Conservation (phyloP, 345 rosid genomes). For the Salix caprea region DNA sequence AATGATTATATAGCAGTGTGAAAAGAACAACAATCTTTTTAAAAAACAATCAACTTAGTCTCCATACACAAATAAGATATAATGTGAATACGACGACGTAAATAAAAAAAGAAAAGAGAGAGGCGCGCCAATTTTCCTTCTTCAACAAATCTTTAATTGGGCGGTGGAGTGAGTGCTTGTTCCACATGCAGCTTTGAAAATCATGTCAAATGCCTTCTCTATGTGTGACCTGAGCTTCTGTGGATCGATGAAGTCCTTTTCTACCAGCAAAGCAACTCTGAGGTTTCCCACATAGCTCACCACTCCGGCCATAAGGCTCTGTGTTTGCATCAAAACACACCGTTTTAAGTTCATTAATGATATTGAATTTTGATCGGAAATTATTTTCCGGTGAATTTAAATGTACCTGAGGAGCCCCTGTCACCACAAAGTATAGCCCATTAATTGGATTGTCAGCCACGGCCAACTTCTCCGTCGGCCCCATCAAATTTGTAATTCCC, state of each 20-base stretch:
- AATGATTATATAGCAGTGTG: too few relatives aligned
- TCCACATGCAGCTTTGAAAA: slow-evolving; percentile 17
- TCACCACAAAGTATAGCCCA: slow-evolving; percentile 36
- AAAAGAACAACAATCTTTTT: too few relatives aligned
- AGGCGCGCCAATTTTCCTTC: too few relatives aligned
- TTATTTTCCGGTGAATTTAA: not conserved
- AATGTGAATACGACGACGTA: too few relatives aligned
- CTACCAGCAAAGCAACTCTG: slow-evolving; percentile 26
- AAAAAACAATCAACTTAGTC: too few relatives aligned
- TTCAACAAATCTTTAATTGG: not conserved
- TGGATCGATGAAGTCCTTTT: slow-evolving; percentile 36
- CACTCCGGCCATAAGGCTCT: slow-evolving; percentile 23
- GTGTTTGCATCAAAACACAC: not conserved
- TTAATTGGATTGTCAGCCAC: slow-evolving; percentile 38
- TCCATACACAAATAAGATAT: too few relatives aligned
- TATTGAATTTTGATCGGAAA: not conserved
- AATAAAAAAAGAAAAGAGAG: too few relatives aligned
- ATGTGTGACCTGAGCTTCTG: slow-evolving; percentile 18
- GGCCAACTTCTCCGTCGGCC: slow-evolving; percentile 39
- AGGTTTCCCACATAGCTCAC: slow-evolving; percentile 37
- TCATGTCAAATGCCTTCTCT: slow-evolving; percentile 28
- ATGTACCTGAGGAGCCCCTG: slow-evolving; percentile 42
- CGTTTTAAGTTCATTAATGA: not conserved
- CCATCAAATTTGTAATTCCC: slow-evolving; percentile 36
- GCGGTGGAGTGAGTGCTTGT: not conserved